Percentiles rank a stretch among this genome's conserved stretches.
Conservation (phyloP, 78 protist genomes). For the Monosiga brevicollis region DNA sequence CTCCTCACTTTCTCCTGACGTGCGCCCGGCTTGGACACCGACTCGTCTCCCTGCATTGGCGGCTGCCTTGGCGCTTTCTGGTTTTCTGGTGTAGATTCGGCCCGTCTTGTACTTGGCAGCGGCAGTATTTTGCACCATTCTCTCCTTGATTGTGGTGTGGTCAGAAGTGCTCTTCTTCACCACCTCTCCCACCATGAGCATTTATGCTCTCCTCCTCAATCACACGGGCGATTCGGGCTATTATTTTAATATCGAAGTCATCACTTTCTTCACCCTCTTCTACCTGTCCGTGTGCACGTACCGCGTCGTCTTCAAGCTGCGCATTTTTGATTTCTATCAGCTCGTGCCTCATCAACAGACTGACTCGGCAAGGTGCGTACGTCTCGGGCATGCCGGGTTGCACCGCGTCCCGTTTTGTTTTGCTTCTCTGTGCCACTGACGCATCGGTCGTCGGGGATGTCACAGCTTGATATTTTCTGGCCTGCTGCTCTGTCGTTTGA, state of each 20-base stretch:
- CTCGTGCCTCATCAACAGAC: background rate
- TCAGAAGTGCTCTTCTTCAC: background rate
- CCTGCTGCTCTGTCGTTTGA: background rate
- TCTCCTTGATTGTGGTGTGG: background rate
- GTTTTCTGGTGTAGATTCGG: too few species aligned
- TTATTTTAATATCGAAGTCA: background rate
- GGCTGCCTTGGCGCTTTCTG: too few species aligned
- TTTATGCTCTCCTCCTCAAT: background rate
- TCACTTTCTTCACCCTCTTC: background rate
- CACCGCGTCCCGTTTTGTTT: background rate
- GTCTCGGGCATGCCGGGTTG: too few species aligned
- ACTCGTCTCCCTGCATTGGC: too few species aligned
- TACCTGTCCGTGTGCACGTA: constrained; percentile 1
- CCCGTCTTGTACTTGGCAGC: background rate
- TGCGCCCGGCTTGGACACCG: too few species aligned
- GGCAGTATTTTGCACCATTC: background rate
- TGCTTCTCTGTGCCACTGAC: background rate
- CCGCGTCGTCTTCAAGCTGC: background rate
- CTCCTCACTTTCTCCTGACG: too few species aligned
- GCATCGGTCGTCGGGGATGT: background rate
- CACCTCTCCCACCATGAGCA: background rate
- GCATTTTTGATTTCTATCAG: background rate
- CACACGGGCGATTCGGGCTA: too few species aligned
- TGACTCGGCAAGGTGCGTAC: background rate
- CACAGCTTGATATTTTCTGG: background rate